Evolutionary conservation across 139 green algal species (phyloP), one percentile per base, ranked within the genome.

Genomic region (Picochlorum sp.): DNA sequence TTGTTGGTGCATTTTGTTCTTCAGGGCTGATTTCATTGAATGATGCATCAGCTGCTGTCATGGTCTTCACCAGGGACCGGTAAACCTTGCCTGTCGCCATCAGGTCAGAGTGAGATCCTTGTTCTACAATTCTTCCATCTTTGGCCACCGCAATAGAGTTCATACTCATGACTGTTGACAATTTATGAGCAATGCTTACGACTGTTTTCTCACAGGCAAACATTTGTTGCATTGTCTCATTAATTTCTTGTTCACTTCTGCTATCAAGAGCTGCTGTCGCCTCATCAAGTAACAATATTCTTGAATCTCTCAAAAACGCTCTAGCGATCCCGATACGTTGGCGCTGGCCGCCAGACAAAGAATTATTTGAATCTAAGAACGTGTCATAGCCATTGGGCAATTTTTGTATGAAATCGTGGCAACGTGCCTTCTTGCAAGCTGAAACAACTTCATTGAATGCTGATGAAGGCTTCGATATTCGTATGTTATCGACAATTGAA

Each of bases 201-300:
- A 83, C 73, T 1, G 81, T 88, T 14, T 78, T 66, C 0, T 74
- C 79, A 20, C 61, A 51, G 26, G 74, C 52, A 41, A 87, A 65
- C 15, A 52, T 64, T 20, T 80, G 65, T 7, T 86, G 68, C 16
- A 79, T 69, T 15, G 73, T 77, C 45, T 68, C 44, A 26, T 73
- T 60, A 49, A 90, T 78, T 28, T 71, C 45, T 13, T 61, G 44
- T 71, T 94, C 87, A 47, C 71, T 85, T 49, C 83, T 69, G 13
- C 77, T 76, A 55, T 93, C 86, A 45, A 93, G 74, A n/a, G 86
- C 83, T 10, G 71, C 85, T 2, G 91, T 97, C 8, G 90, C 90
- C 67, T 97, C 90, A 68, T 98, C 92, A 51, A 98, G 76, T 38
- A 98, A 87, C 68, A 98, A 78, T 32, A 95, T 70, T 57, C 67